phyloP scores from a whole-genome alignment of 352 stramenopile species.

The Globisporangium cylindrosporum region DNA sequence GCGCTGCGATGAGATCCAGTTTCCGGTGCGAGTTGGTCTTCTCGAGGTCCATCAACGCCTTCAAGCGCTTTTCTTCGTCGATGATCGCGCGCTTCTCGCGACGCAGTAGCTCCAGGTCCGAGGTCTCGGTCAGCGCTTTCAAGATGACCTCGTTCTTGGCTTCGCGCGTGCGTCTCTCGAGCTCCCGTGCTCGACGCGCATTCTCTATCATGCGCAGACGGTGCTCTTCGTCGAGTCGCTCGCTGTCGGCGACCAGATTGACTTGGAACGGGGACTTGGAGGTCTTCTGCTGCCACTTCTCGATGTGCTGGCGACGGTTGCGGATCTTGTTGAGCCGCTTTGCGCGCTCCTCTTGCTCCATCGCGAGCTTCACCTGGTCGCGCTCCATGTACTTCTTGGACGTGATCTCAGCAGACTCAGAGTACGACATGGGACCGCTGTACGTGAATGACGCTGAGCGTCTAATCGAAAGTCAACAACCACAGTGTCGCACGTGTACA shows the following conservation, averaged over 20 bases:
- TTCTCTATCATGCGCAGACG: slow-evolving; percentile 80
- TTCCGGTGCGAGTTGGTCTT: slow-evolving; percentile 93
- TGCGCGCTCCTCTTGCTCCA: slow-evolving; percentile 58
- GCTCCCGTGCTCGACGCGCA: slow-evolving; percentile 44
- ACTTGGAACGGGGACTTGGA: slow-evolving; percentile 91
- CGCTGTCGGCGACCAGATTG: slow-evolving; percentile 93
- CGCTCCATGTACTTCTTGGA: slow-evolving; percentile 78
- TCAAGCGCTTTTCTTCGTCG: slow-evolving; percentile 92
- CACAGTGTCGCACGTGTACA: neutral
- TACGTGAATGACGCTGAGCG: slow-evolving; percentile 27
- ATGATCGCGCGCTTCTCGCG: slow-evolving; percentile 94
- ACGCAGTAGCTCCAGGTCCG: slow-evolving; percentile 89
- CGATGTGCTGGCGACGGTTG: slow-evolving; percentile 52
- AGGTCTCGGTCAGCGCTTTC: slow-evolving; percentile 86
- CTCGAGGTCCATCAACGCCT: slow-evolving; percentile 91
- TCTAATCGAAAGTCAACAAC: neutral
- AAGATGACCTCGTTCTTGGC: slow-evolving; percentile 94
- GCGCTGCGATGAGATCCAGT: slow-evolving; percentile 86
- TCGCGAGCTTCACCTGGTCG: slow-evolving; percentile 56
- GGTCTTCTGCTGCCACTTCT: slow-evolving; percentile 90
- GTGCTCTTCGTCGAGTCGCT: slow-evolving; percentile 91
- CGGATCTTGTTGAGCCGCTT: slow-evolving; percentile 61
- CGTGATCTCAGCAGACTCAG: slow-evolving; percentile 72
- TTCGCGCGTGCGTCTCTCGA: slow-evolving; percentile 75
- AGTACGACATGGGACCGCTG: slow-evolving; percentile 36